phyloP scores from a whole-genome alignment of 225 moss, liverwort and hornwort genomes.

The Ulota crispa region DNA sequence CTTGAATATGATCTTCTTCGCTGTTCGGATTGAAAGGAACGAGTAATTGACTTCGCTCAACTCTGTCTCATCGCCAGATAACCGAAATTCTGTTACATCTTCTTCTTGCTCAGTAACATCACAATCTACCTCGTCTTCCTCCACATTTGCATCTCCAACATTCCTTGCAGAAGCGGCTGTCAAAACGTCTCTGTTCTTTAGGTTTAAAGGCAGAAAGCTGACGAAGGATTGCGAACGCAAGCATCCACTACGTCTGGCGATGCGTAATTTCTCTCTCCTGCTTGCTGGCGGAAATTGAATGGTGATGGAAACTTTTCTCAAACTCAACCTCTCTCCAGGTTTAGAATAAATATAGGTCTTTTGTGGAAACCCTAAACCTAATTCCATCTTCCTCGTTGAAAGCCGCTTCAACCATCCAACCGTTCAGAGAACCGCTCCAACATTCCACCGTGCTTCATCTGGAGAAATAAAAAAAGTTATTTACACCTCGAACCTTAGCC shows the following conservation, averaged over 20 bases:
- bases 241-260: not conserved
- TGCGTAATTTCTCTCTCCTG: not conserved
- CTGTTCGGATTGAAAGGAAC: constrained; percentile 37
- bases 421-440: constrained; percentile 11
- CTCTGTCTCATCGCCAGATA: constrained; percentile 49
- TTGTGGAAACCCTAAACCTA: constrained; percentile 16
- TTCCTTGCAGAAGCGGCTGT: constrained; percentile 7
- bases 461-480: not conserved
- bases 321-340: not conserved
- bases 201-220: no score
- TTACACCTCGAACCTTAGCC: not conserved
- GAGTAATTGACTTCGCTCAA: constrained; percentile 36
- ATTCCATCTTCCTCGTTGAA: constrained; percentile 26
- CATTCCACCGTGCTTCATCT: not conserved
- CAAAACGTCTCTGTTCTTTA: not conserved
- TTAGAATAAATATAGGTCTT: not conserved
- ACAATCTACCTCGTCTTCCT: not conserved
- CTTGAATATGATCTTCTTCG: constrained; percentile 26
- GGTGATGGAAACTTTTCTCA: not conserved
- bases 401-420: constrained; percentile 18
- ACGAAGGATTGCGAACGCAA: constrained; percentile 6
- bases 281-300: constrained; percentile 16
- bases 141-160: constrained; percentile 12
- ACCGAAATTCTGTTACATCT: constrained; percentile 35
- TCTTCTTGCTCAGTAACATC: not conserved